Base-by-base conservation (phyloP, 106 monocot genomes). In the Vanilla planifolia region DNA sequence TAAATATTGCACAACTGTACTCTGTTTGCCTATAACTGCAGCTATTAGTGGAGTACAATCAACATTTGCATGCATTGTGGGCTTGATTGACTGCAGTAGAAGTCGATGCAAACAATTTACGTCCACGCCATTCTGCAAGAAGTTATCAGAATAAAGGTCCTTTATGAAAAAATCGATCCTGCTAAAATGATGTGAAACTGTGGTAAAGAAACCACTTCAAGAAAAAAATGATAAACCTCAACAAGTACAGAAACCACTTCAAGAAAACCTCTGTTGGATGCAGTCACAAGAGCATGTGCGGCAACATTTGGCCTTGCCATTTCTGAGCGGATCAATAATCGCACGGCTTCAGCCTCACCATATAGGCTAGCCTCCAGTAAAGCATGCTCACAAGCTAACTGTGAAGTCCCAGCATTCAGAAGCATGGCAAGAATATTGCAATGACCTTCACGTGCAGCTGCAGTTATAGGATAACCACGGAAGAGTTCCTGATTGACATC, bases 1-100 rank as follows among this genome's bases (percentile, higher is more conserved):
- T 19, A 86, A 67, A 56, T 51, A 72, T 67, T 78, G 62, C 28
- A 86, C 81, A 51, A 72, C 34, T 21, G 64, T 59, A 68, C 61
- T 48, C 60, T 81, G 81, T 55, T 81, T 62, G 61, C 68, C 57
- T 26, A 86, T 55, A 52, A 81, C 69, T 39, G 86, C 86, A 51
- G 81, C 86, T 11, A 75, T 51, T 13, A 86, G 60, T 42, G 86
- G 78, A 3, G 78, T 86, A 72, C 81, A 86, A 62, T 86, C 71
- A 29, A 75, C 81, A 63, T 86, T 81, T 29, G 77, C 81, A 63
- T 86, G 78, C 36, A 86, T 55, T 7, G 61, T 26, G 11, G 86
- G 86, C 42, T 75, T 86, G 20, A 78, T 25, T 3, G 86, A 86
- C 39, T 48, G 74, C 51, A 86, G 63, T 17, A 81, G 78, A 44